These are phyloP conservation scores for Tubosaeta sp. DNA, from an alignment of 768 basidiomycete genomes.

Conservation along the genomic window DNA sequence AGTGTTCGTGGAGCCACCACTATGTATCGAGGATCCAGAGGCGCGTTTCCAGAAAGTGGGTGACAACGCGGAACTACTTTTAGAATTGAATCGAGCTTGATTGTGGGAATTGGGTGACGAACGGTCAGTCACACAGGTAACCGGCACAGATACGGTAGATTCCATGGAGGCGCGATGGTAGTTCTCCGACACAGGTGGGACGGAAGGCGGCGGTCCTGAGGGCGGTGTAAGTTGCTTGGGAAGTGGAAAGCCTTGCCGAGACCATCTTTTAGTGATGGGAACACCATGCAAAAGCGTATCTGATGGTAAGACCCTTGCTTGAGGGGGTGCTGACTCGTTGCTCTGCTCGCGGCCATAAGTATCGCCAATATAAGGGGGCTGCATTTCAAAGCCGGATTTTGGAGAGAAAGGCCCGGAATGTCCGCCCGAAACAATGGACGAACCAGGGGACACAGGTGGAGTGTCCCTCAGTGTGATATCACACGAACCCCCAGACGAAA, in stretches of 20 bases:
- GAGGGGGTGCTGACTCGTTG: background rate
- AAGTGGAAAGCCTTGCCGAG: slow-evolving; percentile 42
- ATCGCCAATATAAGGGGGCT: slow-evolving; percentile 1
- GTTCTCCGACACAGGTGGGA: slow-evolving; percentile 30
- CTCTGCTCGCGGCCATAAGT: background rate
- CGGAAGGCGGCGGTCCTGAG: slow-evolving; percentile 52
- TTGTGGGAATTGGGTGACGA: slow-evolving; percentile 36
- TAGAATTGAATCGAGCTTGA: slow-evolving; percentile 30
- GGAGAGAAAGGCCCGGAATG: slow-evolving; percentile 3
- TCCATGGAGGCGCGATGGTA: slow-evolving; percentile 23
- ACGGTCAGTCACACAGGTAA: slow-evolving; percentile 31
- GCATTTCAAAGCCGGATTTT: background rate
- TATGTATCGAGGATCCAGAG: slow-evolving; percentile 48
- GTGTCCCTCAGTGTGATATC: slow-evolving; percentile 9
- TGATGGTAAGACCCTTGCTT: slow-evolving; percentile 15
- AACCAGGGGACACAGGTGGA: slow-evolving; percentile 6
- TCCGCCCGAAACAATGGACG: slow-evolving; percentile 3
- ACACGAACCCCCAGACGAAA: slow-evolving; percentile 12
- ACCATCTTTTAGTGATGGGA: slow-evolving; percentile 46
- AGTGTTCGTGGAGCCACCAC: slow-evolving; percentile 40
- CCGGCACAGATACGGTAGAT: slow-evolving; percentile 24
- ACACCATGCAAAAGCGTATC: slow-evolving; percentile 23
- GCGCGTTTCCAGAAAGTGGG: slow-evolving; percentile 53
- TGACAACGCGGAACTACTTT: slow-evolving; percentile 42
- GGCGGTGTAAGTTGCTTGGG: slow-evolving; percentile 57